Base-by-base conservation (phyloP, 805 yeast genomes). In the Starmerella potacharoeniae region DNA sequence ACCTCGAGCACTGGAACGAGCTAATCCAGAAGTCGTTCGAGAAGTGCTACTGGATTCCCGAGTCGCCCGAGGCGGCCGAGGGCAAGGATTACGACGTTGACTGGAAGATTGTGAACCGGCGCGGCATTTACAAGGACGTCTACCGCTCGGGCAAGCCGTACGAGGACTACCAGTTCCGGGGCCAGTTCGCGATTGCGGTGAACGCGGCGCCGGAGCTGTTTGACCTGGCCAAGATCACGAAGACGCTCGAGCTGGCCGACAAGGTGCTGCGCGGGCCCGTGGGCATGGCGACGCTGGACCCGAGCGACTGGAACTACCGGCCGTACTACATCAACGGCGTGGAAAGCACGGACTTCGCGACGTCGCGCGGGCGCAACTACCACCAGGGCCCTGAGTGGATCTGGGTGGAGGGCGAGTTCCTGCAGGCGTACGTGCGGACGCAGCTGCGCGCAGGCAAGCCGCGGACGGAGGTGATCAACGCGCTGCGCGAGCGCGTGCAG, bases 361-460 rank as follows among this genome's bases (percentile, higher is more conserved):
- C 97, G 0, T 77, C 97, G 2, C 88, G 89, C 70, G 98, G 98
- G 34, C 79, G 97, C 64, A 93, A 93, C 71, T 91, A 91, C 68
- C 98, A 91, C 69, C 97, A 91, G 71, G 98, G 98, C 1, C 98
- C 98, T 2, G 98, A 93, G 67, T 91, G 98, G 98, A 85, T 86
- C 36, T 91, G 97, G 97, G 78, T 82, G 56, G 75, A 77, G 30
- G 98, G 98, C 3, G 89, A 81, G 68, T 91, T 88, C 66, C 70
- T 93, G 61, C 78, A 97, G 59, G 95, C 97, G 0, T 81, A 75
- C 63, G 68, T 71, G 47, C 80, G 84, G 65, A 80, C 82, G 62
- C 68, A 74, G 63, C 65, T 13, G 70, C 76, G 59, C 63, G 69
- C 53, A 64, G 67, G 55, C 64, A 64, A 58, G 22, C 60, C 43